Evolutionary conservation across 2,329 filamentous ascomycete genomes (phyloP), one percentile per base, ranked within the genome.

Genomic region (Cladosporium colombiae): DNA sequence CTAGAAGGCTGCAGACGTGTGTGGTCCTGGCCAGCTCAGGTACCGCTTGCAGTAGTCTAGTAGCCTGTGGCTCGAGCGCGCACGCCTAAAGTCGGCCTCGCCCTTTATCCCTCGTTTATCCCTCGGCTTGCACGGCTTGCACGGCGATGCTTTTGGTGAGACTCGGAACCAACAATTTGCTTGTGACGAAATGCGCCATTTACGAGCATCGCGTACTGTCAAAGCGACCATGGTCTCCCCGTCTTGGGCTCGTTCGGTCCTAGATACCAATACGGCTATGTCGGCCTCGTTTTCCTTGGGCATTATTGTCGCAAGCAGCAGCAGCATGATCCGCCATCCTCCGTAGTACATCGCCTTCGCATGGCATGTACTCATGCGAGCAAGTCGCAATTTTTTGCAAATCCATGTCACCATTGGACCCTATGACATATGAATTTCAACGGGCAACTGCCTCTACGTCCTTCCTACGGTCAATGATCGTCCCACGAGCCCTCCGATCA

Each of bases 121-220:
- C n/a, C n/a, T n/a, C n/a, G n/a, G n/a, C n/a, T n/a, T n/a, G n/a
- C n/a, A n/a, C 61, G 61, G 61, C 50, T 59, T 40, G 29, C 33
- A 29, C 56, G 56, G 56, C 25, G 25, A 31, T 10, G 31, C 23
- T 56, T 56, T 29, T 46, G 40, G 40, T 46, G 59, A 62, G 59
- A 53, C 29, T 62, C 59, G 59, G 59, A 59, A 25, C 23, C 29
- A 53, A 33, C 35, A 35, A 62, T 33, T 46, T 62, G 44, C 44
- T 62, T 52, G 44, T 56, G 61, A 63, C 61, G 61, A 53, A 53
- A 63, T 63, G 61, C 61, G 61, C 61, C 61, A 63, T 63, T 63
- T 63, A 56, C 33, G 61, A 37, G 50, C 50, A 25, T 44, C 16
- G 61, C 61, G 21, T 56, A 33, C 50, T 25, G 61, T 56, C 61